phyloP scores from a whole-genome alignment of 805 yeast genomes.

The Myxozyma kluyveri region DNA sequence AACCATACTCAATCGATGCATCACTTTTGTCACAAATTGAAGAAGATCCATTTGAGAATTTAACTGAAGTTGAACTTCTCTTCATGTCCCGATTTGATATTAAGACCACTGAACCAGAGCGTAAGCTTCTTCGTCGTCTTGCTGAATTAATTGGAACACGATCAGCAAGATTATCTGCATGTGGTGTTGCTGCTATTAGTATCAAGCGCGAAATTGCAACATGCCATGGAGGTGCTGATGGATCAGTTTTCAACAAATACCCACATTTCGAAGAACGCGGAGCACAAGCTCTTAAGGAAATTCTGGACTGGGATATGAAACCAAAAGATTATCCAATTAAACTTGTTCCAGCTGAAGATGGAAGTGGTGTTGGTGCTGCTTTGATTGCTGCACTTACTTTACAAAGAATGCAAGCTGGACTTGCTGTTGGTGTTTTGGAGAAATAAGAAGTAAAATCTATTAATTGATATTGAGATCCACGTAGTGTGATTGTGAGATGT shows the following conservation, averaged over 20 bases:
- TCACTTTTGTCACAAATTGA: conserved; percentile 84
- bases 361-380: conserved; percentile 98
- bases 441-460: no score
- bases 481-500: no score
- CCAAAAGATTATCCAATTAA: conserved; percentile 70
- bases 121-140: conserved; percentile 74
- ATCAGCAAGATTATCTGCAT: conserved; percentile 85
- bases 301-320: conserved; percentile 70
- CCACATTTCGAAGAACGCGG: conserved; percentile 90
- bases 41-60: conserved; percentile 82
- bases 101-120: conserved; percentile 69
- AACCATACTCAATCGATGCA: conserved; percentile 78
- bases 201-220: conserved; percentile 70
- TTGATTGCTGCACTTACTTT: conserved; percentile 93
- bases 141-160: conserved; percentile 89
- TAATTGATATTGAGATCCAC: no score
- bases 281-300: conserved; percentile 81
- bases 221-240: conserved; percentile 92
- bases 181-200: conserved; percentile 94
- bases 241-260: conserved; percentile 90
- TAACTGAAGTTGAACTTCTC: conserved; percentile 68
- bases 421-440: conserved; percentile 24
- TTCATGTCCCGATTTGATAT: conserved; percentile 60
- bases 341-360: conserved; percentile 93
- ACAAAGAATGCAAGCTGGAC: conserved; percentile 47